Percentiles rank a stretch among this genome's conserved stretches.
Conservation (phyloP, 2,329 filamentous ascomycete species). For the Cadophora sp. region DNA sequence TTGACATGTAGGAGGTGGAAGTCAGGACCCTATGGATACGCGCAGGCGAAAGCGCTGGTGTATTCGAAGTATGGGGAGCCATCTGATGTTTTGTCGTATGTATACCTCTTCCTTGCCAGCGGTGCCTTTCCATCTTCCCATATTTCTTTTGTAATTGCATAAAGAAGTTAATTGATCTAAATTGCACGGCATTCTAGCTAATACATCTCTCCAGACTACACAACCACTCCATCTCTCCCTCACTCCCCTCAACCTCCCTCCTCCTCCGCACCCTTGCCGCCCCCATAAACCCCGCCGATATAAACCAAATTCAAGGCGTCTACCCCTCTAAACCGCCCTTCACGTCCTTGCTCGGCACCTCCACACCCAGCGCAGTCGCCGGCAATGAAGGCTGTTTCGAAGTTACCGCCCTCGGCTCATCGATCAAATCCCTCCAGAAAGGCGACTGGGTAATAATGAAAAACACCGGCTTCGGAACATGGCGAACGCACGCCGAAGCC, state of each 20-base stretch:
- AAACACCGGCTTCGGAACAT: conserved; percentile 84
- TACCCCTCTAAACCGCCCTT: conserved; percentile 88
- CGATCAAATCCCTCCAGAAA: conserved; percentile 57
- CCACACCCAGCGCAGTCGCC: conserved; percentile 76
- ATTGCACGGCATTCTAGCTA: neutral
- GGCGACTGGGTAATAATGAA: conserved; percentile 97
- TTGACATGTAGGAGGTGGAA: too few species aligned
- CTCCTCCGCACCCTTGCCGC: conserved; percentile 88
- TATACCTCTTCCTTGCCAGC: neutral
- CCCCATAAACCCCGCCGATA: conserved; percentile 95
- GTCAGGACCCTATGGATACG: conserved; percentile 75
- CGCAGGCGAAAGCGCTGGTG: conserved; percentile 80
- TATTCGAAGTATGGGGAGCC: conserved; percentile 80
- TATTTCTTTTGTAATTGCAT: neutral
- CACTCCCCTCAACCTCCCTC: conserved; percentile 68
- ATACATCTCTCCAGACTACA: neutral
- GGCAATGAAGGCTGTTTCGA: conserved; percentile 96
- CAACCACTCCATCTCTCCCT: conserved; percentile 70
- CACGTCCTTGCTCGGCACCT: conserved; percentile 76
- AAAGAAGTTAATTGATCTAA: neutral
- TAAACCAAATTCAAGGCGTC: conserved; percentile 97
- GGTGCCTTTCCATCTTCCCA: neutral
- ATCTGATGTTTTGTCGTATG: conserved; percentile 68
- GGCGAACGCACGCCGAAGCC: conserved; percentile 87
- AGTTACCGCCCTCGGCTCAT: conserved; percentile 73